Percentiles rank a stretch among this genome's conserved stretches.
These are phyloP conservation scores for Elsinoe batatas DNA, from an alignment of 2,329 filamentous ascomycete species.

Conservation along the genomic window DNA sequence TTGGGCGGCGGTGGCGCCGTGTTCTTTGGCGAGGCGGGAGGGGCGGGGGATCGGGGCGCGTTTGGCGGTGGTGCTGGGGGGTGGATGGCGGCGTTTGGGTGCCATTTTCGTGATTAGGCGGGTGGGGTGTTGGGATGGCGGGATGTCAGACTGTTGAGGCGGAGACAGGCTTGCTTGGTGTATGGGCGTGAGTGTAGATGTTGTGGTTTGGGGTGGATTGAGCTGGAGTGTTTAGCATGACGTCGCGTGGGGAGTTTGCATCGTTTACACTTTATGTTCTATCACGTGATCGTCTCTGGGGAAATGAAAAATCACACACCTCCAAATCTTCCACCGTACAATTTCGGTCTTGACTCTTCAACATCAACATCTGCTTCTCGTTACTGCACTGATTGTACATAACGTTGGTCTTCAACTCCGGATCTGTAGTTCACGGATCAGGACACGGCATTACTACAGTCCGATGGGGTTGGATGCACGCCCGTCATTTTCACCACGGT, in stretches of 20 bases:
- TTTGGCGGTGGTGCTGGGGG: constrained; percentile 11
- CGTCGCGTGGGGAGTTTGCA: not conserved
- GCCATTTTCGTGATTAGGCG: constrained; percentile 7
- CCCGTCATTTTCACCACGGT: no score
- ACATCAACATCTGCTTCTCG: no score
- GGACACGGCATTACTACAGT: no score
- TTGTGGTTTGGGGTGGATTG: not conserved
- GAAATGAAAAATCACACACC: not conserved
- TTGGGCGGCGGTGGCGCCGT: constrained; percentile 73
- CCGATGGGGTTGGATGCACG: no score
- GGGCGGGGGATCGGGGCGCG: constrained; percentile 44
- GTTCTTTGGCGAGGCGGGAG: constrained; percentile 85
- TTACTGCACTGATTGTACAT: no score
- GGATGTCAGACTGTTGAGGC: not conserved
- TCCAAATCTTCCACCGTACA: not conserved
- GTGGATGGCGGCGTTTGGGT: constrained; percentile 17
- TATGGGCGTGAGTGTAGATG: not conserved
- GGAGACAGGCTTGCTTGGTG: no score
- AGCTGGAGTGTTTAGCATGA: not conserved
- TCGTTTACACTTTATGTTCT: no score
- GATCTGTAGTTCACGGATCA: no score
- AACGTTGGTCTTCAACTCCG: no score
- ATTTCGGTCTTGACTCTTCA: no score
- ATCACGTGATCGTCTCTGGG: no score
- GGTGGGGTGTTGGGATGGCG: no score